Conservation (phyloP, 805 yeast genomes). For the Tetrapisispora iriomotensis region DNA sequence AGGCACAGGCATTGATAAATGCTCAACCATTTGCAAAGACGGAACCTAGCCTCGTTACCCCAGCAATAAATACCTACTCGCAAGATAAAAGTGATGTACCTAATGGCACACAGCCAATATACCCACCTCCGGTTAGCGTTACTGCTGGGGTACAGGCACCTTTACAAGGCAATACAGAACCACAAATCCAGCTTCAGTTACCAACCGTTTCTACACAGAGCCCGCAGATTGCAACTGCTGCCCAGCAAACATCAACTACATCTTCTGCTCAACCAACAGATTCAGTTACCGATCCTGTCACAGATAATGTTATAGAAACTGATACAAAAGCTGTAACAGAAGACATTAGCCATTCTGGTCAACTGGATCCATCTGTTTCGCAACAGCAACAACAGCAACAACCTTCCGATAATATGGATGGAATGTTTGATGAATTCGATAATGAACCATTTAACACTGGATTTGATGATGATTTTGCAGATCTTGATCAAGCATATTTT, state of each 20-base stretch:
- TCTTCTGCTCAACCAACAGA: background rate
- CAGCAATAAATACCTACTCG: background rate
- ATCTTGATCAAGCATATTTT: slow-evolving; percentile 30
- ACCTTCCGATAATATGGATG: slow-evolving; percentile 12
- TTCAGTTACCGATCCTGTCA: background rate
- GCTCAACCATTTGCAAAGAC: background rate
- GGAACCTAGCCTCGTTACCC: background rate
- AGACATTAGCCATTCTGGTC: slow-evolving; percentile 1
- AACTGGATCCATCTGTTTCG: slow-evolving; percentile 1
- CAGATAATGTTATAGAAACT: slow-evolving; percentile 3
- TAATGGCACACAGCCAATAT: too few species aligned
- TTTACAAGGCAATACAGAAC: slow-evolving; percentile 8
- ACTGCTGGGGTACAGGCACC: background rate
- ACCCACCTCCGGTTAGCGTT: background rate
- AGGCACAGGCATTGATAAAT: background rate
- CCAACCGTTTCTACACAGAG: too few species aligned
- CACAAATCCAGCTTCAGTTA: too few species aligned
- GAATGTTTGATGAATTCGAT: slow-evolving; percentile 23
- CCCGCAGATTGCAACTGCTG: too few species aligned
- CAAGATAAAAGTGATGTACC: too few species aligned
- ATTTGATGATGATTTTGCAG: slow-evolving; percentile 29
- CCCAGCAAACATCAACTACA: too few species aligned
- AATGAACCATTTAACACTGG: slow-evolving; percentile 24
- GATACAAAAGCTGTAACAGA: slow-evolving; percentile 3
- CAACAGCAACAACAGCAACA: slow-evolving; percentile 10